Evolutionary conservation across 805 yeast genomes (phyloP).

Genomic region (Saccharomycopsis capsularis): DNA sequence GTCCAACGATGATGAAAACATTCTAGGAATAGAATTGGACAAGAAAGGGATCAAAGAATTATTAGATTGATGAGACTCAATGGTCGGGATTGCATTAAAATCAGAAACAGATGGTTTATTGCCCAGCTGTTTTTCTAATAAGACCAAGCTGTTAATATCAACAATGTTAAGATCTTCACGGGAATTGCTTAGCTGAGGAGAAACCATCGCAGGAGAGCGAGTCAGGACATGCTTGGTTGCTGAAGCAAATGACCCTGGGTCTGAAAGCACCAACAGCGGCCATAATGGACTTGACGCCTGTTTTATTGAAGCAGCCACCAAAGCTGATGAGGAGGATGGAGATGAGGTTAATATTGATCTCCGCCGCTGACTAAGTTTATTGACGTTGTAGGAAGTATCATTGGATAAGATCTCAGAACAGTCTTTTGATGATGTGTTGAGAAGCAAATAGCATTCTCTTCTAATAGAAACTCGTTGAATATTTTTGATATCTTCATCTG

Average conservation of each 20-base stretch:
- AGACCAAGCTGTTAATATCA: not conserved
- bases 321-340: too few species aligned
- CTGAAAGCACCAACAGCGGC: not conserved
- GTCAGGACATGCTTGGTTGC: conserved; percentile 20
- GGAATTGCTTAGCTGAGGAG: not conserved
- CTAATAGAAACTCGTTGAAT: conserved; percentile 6
- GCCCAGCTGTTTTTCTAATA: not conserved
- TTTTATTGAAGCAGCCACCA: not conserved
- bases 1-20: not conserved
- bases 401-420: conserved; percentile 17
- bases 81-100: too few species aligned
- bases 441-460: conserved; percentile 21
- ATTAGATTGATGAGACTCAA: not conserved
- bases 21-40: not conserved
- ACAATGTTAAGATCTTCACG: not conserved
- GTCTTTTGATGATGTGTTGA: conserved; percentile 24
- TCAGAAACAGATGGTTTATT: too few species aligned
- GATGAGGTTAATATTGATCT: too few species aligned
- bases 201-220: too few species aligned
- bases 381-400: not conserved
- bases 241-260: not conserved
- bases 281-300: not conserved
- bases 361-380: not conserved
- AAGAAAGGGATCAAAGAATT: not conserved
- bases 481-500: conserved; percentile 19